These are phyloP conservation scores for Quercus engelmannii DNA, from an alignment of 306 rosid genomes.

Conservation along the genomic window DNA sequence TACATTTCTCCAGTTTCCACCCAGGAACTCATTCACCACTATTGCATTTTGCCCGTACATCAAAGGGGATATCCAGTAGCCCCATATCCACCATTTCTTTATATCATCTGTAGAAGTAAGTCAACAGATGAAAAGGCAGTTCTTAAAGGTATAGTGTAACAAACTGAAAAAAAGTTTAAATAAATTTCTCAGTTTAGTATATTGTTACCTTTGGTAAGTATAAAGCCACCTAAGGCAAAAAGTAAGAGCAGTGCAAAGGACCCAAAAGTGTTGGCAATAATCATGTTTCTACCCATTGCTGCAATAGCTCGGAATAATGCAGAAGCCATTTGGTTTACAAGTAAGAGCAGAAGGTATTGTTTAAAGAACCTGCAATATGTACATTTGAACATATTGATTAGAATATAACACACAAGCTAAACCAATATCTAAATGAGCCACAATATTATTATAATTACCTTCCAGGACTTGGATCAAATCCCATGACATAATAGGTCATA, in stretches of 20 bases:
- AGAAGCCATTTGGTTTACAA: slow-evolving; percentile 37
- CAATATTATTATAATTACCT: slow-evolving; percentile 12
- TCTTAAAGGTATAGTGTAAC: neutral
- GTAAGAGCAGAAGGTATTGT: slow-evolving; percentile 32
- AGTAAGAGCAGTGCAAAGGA: slow-evolving; percentile 21
- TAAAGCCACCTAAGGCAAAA: slow-evolving; percentile 24
- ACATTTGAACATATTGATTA: neutral
- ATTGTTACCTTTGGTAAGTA: neutral
- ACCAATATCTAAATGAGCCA: neutral
- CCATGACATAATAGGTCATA: slow-evolving; percentile 39
- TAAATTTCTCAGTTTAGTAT: neutral
- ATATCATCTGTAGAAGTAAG: slow-evolving; percentile 17
- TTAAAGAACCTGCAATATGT: slow-evolving; percentile 32
- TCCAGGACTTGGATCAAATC: slow-evolving; percentile 35
- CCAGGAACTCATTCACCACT: slow-evolving; percentile 36
- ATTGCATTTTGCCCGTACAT: slow-evolving; percentile 38
- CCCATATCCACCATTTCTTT: slow-evolving; percentile 47
- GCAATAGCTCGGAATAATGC: slow-evolving; percentile 27
- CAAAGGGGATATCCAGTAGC: slow-evolving; percentile 42
- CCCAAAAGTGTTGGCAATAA: slow-evolving; percentile 28
- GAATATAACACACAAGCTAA: neutral
- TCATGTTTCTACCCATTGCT: neutral
- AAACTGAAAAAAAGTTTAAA: neutral
- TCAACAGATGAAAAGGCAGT: neutral
- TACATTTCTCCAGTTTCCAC: slow-evolving; percentile 38